Base-by-base conservation (phyloP, 139 green algal genomes). In the Chlorella sp. region DNA sequence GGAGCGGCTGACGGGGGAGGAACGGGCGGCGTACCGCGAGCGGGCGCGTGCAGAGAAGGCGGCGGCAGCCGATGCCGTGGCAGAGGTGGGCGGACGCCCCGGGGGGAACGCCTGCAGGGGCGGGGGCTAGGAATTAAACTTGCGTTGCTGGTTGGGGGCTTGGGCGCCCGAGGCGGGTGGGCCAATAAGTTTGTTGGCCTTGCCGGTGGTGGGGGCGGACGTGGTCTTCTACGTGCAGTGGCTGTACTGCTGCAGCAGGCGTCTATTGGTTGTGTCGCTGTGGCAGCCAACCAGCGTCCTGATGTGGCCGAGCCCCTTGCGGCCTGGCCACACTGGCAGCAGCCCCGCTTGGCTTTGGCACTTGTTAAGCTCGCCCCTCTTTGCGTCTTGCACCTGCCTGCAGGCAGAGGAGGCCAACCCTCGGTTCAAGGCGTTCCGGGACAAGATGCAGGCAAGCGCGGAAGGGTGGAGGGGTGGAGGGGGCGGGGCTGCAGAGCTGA, bases 341-440 rank as follows among this genome's bases (percentile, higher is more conserved):
- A 77, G 68, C 68, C 14, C 14, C 34, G 15, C 1, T 34, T 36
- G 15, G 34, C 15, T 9, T 82, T 9, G 1, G 34, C 37, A 12
- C 37, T 57, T 24, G 16, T 57, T 37, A 19, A 11, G 60, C 19
- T 37, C 28, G 0, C 15, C 40, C 42, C 26, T 42, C 48, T 19
- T 26, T 22, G 22, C 32, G 14, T 78, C 28, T 37, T 36, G 21
- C 71, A 39, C 71, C 26, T 57, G 36, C 32, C 19, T 37, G 83
- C 83, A 81, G 53, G 76, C 40, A 32, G 85, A 90, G 79, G 64
- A 34, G 30, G n/a, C 64, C 39, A 86, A 92, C 78, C 90, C 90
- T 37, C 40, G 60, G 37, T 83, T 90, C 77, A 86, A 89, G 42
- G 30, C 81, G 12, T 89, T 89, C 87, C 34, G 76, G 1, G 64